Evolutionary conservation across 2,329 filamentous ascomycete species (phyloP), one percentile per base, ranked within the genome.

Genomic region (Trichoderma pleuroti): DNA sequence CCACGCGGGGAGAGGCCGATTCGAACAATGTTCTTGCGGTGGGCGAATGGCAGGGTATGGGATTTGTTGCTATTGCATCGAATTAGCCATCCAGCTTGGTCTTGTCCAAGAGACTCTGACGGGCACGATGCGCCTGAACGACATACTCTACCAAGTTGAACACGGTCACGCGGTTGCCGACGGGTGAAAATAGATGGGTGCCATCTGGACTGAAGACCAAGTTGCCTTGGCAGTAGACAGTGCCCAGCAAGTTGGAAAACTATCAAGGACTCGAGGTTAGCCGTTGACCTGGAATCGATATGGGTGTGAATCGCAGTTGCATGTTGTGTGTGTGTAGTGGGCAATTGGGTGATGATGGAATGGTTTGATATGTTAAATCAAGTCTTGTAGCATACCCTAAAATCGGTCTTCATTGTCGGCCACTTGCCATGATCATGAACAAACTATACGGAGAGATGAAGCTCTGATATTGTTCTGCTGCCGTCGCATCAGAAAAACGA

Each of bases 201-300:
- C 97, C 97, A 88, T 99, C 95, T 72, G 94, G 93, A 77, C 93
- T 97, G 85, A 97, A 99, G 80, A 98, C 88, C 78, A 99, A 88
- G 81, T 98, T 99, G 83, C 97, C 96, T 88, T 94, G 93, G 85
- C 94, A 93, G 86, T 98, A 99, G 80, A 99, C 96, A 76, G 96
- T 99, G 80, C 96, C 97, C 78, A 99, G 89, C 80, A 99, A 88
- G 83, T 98, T 99, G 81, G 95, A 97, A 84, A 99, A 99, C 94
- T 98, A 73, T 30, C 57, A 39, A 30, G 26, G 18, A 21, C 32
- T 24, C 11, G 18, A 28, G 8, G 34, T 70, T 21, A 70, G 59
- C 49, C 30, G 28, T 46, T 24, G 59, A 56, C 39, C 21, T 28
- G 2, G 34, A 18, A 28, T 52, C 26, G 14, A 21, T 46, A 1